A percentile compares a stretch with the other conserved stretches of the same genome.
Conservation (phyloP, 2,329 filamentous ascomycete genomes). For the Ophiostoma sp. region DNA sequence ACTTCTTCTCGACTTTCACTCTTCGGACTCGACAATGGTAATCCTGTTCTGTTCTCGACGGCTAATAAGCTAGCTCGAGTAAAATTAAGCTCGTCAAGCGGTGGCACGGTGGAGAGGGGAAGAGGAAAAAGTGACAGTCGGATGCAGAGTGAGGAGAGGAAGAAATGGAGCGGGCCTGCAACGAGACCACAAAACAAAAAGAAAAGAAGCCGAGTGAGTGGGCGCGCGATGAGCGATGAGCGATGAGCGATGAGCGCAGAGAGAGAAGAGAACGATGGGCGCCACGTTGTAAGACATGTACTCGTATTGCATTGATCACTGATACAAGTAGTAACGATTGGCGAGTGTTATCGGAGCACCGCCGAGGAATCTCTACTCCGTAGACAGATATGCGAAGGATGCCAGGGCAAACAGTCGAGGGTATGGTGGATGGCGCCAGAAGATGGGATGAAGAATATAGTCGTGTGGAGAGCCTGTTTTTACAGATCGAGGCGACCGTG, state of each 20-base stretch:
- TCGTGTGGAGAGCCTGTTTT: no score
- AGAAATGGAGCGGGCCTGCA: background rate
- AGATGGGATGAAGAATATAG: no score
- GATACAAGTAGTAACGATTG: background rate
- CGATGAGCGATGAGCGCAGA: background rate
- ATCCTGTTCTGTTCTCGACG: background rate
- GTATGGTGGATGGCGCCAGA: no score
- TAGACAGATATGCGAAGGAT: background rate
- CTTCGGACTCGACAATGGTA: background rate
- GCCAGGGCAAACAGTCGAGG: background rate
- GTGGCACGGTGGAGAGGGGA: slow-evolving; percentile 6
- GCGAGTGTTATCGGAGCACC: background rate
- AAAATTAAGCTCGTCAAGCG: slow-evolving; percentile 13
- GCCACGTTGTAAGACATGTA: slow-evolving; percentile 12
- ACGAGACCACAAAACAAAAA: no score
- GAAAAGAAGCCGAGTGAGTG: no score
- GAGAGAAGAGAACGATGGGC: background rate
- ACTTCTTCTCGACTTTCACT: background rate
- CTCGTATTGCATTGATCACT: background rate
- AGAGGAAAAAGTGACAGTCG: slow-evolving; percentile 4
- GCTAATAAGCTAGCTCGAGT: background rate
- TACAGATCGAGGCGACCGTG: no score
- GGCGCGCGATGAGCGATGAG: background rate
- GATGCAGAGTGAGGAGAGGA: background rate
- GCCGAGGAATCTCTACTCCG: no score